Evolutionary conservation across 129 eudicot genomes (phyloP).

Genomic region (Flaveria bidentis): DNA sequence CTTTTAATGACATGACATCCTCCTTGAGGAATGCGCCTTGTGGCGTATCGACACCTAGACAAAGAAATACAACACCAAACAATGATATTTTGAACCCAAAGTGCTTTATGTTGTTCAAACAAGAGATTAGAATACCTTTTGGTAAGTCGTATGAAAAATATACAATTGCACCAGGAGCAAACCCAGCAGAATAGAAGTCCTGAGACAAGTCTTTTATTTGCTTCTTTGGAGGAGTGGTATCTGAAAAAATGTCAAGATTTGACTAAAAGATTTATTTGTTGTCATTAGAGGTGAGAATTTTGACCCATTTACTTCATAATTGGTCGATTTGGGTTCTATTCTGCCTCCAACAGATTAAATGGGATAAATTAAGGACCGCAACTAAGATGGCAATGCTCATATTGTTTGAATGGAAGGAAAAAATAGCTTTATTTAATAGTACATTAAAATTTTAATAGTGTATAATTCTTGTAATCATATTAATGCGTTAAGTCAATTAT

Average conservation of each 20-base stretch:
- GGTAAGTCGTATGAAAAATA: slow-evolving; percentile 75
- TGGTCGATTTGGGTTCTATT: neutral
- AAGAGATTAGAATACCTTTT: slow-evolving; percentile 45
- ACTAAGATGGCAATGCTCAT: neutral
- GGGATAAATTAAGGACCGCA: neutral
- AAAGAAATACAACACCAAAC: neutral
- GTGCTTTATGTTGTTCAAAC: neutral
- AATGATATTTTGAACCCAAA: neutral
- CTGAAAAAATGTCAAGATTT: slow-evolving; percentile 38
- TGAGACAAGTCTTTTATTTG: slow-evolving; percentile 60
- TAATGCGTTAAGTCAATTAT: neutral
- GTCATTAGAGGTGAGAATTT: neutral
- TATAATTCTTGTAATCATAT: neutral
- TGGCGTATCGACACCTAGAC: slow-evolving; percentile 45
- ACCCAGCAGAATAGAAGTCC: slow-evolving; percentile 88
- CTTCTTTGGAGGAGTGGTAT: slow-evolving; percentile 95
- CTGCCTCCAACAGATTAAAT: neutral
- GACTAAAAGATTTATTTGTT: neutral
- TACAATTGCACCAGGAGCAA: slow-evolving; percentile 89
- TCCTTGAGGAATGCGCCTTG: slow-evolving; percentile 60
- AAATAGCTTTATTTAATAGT: neutral
- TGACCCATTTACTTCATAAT: neutral
- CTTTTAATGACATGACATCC: slow-evolving; percentile 70
- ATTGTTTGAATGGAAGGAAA: neutral
- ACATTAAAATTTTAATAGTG: neutral